Conservation (phyloP, 495 filamentous ascomycete genomes). For the Trichoderma orchidacearum region DNA sequence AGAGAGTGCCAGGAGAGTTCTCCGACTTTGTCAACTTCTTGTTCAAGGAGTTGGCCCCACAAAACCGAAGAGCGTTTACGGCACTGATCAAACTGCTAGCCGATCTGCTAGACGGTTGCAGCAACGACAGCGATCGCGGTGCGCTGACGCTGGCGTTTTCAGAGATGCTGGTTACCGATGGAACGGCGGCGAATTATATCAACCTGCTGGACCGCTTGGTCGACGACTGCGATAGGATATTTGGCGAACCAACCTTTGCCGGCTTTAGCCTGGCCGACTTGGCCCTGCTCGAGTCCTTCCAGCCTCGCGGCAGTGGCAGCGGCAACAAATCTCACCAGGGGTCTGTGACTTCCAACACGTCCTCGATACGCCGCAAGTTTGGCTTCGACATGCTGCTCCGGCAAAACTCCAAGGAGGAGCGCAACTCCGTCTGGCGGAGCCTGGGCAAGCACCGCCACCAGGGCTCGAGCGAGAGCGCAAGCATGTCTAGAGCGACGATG, state of each 20-base stretch:
- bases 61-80: constrained; percentile 81
- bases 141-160: constrained; percentile 83
- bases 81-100: constrained; percentile 74
- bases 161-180: constrained; percentile 69
- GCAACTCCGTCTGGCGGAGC: constrained; percentile 71
- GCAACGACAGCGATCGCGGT: constrained; percentile 85
- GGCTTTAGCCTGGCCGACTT: not conserved
- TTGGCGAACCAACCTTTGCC: constrained; percentile 38
- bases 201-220: constrained; percentile 84
- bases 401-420: constrained; percentile 56
- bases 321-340: constrained; percentile 32
- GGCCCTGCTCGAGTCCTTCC: not conserved
- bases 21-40: constrained; percentile 69
- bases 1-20: constrained; percentile 64
- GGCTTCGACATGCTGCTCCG: constrained; percentile 62
- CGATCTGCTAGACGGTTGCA: constrained; percentile 85
- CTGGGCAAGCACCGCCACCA: constrained; percentile 65
- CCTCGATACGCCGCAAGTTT: constrained; percentile 72
- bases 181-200: constrained; percentile 69
- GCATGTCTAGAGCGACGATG: constrained; percentile 14
- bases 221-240: constrained; percentile 80
- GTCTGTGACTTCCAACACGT: constrained; percentile 51
- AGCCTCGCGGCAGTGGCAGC: constrained; percentile 18
- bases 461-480: constrained; percentile 36
- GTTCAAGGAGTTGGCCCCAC: constrained; percentile 70